phyloP scores from a whole-genome alignment of 176 grass and related monocot genomes.

The Rhynchospora pubera region DNA sequence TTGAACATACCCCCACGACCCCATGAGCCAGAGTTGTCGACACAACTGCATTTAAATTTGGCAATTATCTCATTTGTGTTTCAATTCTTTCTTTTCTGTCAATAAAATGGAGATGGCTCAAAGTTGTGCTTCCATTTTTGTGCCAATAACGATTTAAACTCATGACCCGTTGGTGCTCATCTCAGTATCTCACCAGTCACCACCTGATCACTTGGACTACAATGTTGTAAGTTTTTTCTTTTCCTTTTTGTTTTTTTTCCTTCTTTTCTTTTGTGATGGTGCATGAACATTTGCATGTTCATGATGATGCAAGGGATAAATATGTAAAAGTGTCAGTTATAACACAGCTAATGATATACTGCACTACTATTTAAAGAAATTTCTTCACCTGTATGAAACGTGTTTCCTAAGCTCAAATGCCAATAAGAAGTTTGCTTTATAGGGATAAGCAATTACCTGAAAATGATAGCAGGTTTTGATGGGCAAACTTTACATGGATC shows the following conservation, averaged over 20 bases:
- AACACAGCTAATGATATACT: constrained; percentile 4
- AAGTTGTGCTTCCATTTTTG: background rate
- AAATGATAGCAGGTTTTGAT: constrained; percentile 66
- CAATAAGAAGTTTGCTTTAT: background rate
- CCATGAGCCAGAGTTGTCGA: constrained; percentile 82
- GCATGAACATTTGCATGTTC: background rate
- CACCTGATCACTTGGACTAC: background rate
- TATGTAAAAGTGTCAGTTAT: constrained; percentile 18
- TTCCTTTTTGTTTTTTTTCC: background rate
- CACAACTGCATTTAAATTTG: constrained; percentile 46
- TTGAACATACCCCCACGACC: constrained; percentile 90
- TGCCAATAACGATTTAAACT: background rate
- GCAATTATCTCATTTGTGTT: background rate
- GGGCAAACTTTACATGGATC: constrained; percentile 59
- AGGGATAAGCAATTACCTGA: constrained; percentile 48
- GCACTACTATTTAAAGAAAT: background rate
- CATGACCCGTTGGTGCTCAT: background rate
- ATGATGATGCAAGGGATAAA: background rate
- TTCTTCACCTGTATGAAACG: background rate
- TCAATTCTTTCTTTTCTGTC: background rate
- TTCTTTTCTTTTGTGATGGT: background rate
- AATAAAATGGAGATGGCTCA: background rate
- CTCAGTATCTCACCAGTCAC: too few species aligned
- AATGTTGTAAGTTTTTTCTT: background rate
- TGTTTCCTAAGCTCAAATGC: background rate